Percentiles rank a stretch among this genome's conserved stretches.
These are phyloP conservation scores for Phlegmacium glaucopus DNA, from an alignment of 768 basidiomycete species.

Conservation along the genomic window DNA sequence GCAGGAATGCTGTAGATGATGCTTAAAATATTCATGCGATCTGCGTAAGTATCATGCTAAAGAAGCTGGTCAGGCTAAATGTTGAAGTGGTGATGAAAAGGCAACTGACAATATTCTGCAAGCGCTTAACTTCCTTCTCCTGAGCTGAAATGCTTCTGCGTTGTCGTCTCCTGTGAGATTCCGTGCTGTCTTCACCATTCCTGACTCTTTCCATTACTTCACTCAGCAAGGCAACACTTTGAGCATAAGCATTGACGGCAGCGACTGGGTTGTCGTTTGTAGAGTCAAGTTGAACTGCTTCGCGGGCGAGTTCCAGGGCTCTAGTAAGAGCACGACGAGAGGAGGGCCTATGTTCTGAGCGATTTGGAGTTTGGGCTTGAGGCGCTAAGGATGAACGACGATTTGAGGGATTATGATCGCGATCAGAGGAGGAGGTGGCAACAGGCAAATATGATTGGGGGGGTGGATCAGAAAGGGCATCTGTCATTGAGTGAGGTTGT, in stretches of 20 bases:
- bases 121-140: conserved; percentile 82
- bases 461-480: conserved; percentile 56
- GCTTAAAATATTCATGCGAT: conserved; percentile 90
- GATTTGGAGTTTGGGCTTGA: conserved; percentile 27
- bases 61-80: conserved; percentile 5
- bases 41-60: conserved; percentile 93
- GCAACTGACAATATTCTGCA: conserved; percentile 82
- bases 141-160: conserved; percentile 84
- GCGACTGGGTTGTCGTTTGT: conserved; percentile 86
- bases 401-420: conserved; percentile 19
- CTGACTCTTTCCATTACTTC: conserved; percentile 93
- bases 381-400: conserved; percentile 19
- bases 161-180: conserved; percentile 52
- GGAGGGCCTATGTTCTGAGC: conserved; percentile 59
- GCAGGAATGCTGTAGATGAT: conserved; percentile 86
- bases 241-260: conserved; percentile 86
- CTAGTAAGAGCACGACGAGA: conserved; percentile 83
- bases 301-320: conserved; percentile 84
- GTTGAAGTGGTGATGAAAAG: background rate
- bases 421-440: conserved; percentile 29
- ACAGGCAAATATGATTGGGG: conserved; percentile 48
- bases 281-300: conserved; percentile 85
- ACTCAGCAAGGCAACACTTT: conserved; percentile 80
- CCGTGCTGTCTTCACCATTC: conserved; percentile 78
- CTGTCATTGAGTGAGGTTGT: conserved; percentile 33